These are phyloP conservation scores for Thalia dealbata DNA, from an alignment of 176 grass and related monocot genomes.

Conservation along the genomic window DNA sequence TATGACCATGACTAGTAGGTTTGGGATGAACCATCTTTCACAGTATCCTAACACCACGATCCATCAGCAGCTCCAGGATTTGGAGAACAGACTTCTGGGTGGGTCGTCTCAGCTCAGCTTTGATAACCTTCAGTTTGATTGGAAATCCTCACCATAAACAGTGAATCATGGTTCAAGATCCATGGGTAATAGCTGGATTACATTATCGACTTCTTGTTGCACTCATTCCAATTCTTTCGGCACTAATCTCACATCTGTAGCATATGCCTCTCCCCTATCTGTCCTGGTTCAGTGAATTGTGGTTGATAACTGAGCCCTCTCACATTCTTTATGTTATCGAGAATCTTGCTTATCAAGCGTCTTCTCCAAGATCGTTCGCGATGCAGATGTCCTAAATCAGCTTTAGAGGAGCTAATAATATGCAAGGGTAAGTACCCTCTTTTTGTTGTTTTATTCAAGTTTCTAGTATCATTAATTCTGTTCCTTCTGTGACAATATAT, in stretches of 20 bases:
- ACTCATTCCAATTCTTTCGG: background rate
- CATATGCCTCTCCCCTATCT: too few relatives aligned
- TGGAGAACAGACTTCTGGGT: slow-evolving; percentile 18
- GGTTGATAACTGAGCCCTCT: background rate
- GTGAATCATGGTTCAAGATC: background rate
- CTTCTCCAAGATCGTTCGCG: too few relatives aligned
- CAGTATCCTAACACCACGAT: slow-evolving; percentile 9
- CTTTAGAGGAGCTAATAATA: too few relatives aligned
- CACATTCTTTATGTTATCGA: background rate
- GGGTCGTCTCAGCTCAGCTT: slow-evolving; percentile 8
- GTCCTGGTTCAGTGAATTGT: background rate
- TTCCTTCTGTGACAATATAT: too few relatives aligned
- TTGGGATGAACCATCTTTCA: slow-evolving; percentile 17
- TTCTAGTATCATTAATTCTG: too few relatives aligned
- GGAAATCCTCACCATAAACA: slow-evolving; percentile 21
- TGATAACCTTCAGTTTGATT: slow-evolving; percentile 25
- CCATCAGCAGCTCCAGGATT: slow-evolving; percentile 19
- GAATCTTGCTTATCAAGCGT: background rate
- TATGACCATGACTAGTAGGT: slow-evolving; percentile 22
- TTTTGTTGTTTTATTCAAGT: too few relatives aligned
- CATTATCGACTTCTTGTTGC: background rate
- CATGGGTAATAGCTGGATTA: background rate
- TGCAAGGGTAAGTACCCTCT: too few relatives aligned
- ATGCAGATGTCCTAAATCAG: too few relatives aligned
- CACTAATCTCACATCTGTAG: background rate